phyloP scores from a whole-genome alignment of 306 rosid species.

The Acacia confusa region DNA sequence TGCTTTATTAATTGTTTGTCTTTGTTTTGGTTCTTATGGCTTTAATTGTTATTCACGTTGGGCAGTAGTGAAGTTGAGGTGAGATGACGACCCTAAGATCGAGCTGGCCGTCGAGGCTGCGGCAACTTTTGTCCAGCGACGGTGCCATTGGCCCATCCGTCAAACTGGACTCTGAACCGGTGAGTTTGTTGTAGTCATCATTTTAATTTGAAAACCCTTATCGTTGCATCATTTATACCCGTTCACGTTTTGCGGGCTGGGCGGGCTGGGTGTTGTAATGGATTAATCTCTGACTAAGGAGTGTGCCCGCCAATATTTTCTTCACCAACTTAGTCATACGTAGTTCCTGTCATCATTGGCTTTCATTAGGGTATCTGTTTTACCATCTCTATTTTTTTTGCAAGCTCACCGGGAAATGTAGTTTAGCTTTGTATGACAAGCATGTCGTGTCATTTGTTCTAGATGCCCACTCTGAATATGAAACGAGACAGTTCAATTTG shows the following conservation, averaged over 20 bases:
- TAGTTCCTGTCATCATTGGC: neutral
- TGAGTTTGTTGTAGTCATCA: constrained; percentile 36
- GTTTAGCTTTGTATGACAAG: neutral
- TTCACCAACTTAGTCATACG: neutral
- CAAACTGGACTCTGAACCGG: constrained; percentile 87
- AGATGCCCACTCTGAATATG: constrained; percentile 1
- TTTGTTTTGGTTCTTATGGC: constrained; percentile 1
- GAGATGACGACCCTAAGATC: constrained; percentile 87
- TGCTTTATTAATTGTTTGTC: constrained; percentile 30
- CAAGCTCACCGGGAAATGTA: neutral
- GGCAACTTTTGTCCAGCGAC: constrained; percentile 85
- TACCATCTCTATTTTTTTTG: neutral
- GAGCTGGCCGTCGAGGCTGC: constrained; percentile 94
- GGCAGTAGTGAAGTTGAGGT: constrained; percentile 72
- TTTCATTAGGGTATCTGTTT: neutral
- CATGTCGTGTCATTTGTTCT: neutral
- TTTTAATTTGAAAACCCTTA: neutral
- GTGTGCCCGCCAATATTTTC: constrained; percentile 23
- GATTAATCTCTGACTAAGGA: constrained; percentile 3
- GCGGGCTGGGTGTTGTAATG: constrained; percentile 24
- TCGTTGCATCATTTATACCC: neutral
- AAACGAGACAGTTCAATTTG: neutral
- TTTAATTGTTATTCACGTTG: constrained; percentile 10
- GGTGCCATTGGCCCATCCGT: constrained; percentile 82
- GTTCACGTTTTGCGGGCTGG: neutral